Evolutionary conservation across 768 basidiomycete genomes (phyloP).

Genomic region (Boletales sp.): DNA sequence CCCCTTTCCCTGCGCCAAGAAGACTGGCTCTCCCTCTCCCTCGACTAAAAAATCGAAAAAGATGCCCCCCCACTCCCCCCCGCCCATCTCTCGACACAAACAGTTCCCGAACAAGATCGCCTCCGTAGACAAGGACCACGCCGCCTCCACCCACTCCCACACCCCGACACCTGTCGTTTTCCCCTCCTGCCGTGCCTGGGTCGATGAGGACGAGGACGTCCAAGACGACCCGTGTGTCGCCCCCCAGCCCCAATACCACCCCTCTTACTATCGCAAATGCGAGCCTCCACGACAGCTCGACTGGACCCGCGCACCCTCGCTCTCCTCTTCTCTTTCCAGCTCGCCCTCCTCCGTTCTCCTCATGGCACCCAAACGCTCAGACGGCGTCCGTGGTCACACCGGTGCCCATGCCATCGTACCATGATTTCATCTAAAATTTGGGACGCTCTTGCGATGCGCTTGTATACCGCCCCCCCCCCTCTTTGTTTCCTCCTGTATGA

Average conservation of each 20-base stretch:
- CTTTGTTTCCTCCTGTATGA: constrained; percentile 4
- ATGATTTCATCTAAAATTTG: constrained; percentile 16
- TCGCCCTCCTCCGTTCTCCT: constrained; percentile 28
- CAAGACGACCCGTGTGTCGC: constrained; percentile 17
- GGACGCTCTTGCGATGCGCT: constrained; percentile 22
- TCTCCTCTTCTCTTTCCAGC: constrained; percentile 21
- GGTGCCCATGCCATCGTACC: constrained; percentile 5
- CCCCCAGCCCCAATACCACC: constrained; percentile 20
- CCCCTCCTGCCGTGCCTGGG: constrained; percentile 33
- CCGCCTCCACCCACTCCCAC: constrained; percentile 23
- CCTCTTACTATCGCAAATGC: constrained; percentile 11
- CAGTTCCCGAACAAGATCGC: constrained; percentile 5
- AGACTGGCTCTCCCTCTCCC: background rate
- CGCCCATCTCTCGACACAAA: constrained; percentile 12
- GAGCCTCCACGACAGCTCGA: constrained; percentile 6
- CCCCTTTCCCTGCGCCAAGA: constrained; percentile 18
- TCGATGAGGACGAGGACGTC: constrained; percentile 19
- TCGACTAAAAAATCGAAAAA: constrained; percentile 20
- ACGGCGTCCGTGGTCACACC: constrained; percentile 14
- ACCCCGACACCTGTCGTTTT: constrained; percentile 32
- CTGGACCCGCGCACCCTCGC: constrained; percentile 19
- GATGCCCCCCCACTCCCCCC: constrained; percentile 10
- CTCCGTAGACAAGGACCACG: constrained; percentile 10
- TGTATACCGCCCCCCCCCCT: constrained; percentile 11
- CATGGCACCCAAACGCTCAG: constrained; percentile 25